These are phyloP conservation scores for Lachnellula arida DNA, from an alignment of 2,329 filamentous ascomycete genomes.

Conservation along the genomic window DNA sequence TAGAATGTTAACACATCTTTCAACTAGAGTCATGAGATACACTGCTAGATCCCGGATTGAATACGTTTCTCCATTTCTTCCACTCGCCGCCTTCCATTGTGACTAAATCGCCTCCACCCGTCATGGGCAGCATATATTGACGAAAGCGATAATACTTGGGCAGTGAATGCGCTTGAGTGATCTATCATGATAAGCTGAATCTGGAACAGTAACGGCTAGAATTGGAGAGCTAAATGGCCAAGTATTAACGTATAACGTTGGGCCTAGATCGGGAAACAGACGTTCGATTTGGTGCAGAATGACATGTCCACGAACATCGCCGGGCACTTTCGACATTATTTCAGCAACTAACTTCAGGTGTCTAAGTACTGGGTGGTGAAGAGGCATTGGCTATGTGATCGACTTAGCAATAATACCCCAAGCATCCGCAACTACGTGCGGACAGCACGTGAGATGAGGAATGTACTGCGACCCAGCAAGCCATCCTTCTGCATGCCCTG, in stretches of 20 bases:
- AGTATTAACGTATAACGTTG: neutral
- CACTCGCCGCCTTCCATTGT: constrained; percentile 9
- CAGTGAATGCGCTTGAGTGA: neutral
- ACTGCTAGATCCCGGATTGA: neutral
- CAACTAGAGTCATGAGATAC: too few species aligned
- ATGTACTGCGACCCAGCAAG: neutral
- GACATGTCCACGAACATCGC: neutral
- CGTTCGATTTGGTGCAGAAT: constrained; percentile 1
- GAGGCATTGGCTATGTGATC: constrained; percentile 1
- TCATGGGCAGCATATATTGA: constrained; percentile 2
- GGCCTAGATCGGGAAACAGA: neutral
- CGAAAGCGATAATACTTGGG: constrained; percentile 2
- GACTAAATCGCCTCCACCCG: constrained; percentile 4
- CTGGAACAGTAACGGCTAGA: neutral
- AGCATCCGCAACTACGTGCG: neutral
- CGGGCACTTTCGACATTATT: neutral
- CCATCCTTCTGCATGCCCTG: neutral
- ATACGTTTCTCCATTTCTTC: constrained; percentile 12
- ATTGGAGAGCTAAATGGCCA: neutral
- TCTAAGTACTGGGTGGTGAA: neutral
- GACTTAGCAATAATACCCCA: neutral
- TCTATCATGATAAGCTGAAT: neutral
- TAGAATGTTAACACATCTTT: too few species aligned
- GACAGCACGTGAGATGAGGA: neutral
- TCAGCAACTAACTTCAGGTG: neutral